Conservation (phyloP, 1,139 yeast genomes). For the Hansenula sp. region DNA sequence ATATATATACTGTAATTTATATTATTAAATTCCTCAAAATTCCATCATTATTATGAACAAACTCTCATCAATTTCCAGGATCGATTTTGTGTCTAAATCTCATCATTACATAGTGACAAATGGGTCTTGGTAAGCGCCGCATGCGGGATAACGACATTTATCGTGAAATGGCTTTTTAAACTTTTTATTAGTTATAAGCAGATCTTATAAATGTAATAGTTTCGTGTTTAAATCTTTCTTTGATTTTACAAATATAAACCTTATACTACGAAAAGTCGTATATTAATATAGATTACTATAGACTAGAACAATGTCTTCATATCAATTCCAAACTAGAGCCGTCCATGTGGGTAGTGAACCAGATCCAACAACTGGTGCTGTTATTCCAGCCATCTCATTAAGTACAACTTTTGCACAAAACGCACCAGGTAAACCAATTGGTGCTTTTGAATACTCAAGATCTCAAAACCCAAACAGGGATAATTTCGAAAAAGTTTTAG, state of each 20-base stretch:
- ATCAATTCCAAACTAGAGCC: conserved; percentile 70
- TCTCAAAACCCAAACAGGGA: conserved; percentile 88
- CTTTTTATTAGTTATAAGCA: background rate
- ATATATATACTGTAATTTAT: no score
- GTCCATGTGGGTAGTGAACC: conserved; percentile 80
- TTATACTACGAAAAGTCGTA: no score
- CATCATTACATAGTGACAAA: no score
- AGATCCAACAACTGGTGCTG: conserved; percentile 81
- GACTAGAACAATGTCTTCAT: conserved; percentile 26
- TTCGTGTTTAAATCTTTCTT: no score
- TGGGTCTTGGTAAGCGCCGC: background rate
- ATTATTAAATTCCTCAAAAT: no score
- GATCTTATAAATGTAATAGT: no score
- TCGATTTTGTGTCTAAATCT: no score
- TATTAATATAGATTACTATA: no score
- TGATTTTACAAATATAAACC: no score
- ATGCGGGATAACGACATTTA: conserved; percentile 1
- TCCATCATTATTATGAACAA: no score
- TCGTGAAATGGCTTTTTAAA: background rate
- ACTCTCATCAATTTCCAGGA: no score
- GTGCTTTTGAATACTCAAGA: conserved; percentile 81
- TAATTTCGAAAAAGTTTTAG: conserved; percentile 76
- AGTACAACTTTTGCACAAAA: conserved; percentile 85
- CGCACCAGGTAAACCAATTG: conserved; percentile 74
- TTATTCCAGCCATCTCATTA: conserved; percentile 78